Percentiles rank a stretch among this genome's conserved stretches.
These are phyloP conservation scores for Digitaria exilis DNA, from an alignment of 202 grass and related monocot species.

Conservation along the genomic window DNA sequence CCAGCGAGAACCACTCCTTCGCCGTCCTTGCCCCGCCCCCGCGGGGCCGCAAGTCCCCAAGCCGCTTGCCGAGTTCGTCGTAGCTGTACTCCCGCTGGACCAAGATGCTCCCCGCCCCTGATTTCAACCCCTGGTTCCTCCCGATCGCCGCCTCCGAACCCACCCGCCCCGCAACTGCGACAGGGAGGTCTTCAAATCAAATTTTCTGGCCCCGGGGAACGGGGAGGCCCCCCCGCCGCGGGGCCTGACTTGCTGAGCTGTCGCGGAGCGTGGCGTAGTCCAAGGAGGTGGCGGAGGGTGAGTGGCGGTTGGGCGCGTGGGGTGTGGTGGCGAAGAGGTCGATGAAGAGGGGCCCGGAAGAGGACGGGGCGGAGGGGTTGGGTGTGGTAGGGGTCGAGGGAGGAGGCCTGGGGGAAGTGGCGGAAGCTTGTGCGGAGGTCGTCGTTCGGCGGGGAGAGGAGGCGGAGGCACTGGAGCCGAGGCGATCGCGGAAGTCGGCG, in stretches of 20 bases:
- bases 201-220: neutral
- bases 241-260: slow-evolving; percentile 35
- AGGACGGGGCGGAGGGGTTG: slow-evolving; percentile 1
- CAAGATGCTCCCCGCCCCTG: slow-evolving; percentile 36
- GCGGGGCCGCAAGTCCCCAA: neutral
- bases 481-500: neutral
- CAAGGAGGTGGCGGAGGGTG: neutral
- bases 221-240: neutral
- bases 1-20: neutral
- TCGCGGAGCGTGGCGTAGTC: slow-evolving; percentile 41
- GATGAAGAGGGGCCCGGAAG: slow-evolving; percentile 15
- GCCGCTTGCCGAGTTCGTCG: neutral
- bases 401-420: slow-evolving; percentile 17
- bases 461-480: neutral
- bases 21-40: neutral
- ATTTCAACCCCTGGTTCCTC: neutral
- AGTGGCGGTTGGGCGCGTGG: neutral
- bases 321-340: slow-evolving; percentile 33
- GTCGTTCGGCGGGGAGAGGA: neutral
- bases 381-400: neutral
- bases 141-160: neutral
- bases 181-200: neutral
- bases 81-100: slow-evolving; percentile 25
- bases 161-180: slow-evolving; percentile 1
- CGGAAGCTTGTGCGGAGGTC: slow-evolving; percentile 49